Base-by-base conservation (phyloP, 1,139 yeast species). In the Saccharomyces hybrid region DNA sequence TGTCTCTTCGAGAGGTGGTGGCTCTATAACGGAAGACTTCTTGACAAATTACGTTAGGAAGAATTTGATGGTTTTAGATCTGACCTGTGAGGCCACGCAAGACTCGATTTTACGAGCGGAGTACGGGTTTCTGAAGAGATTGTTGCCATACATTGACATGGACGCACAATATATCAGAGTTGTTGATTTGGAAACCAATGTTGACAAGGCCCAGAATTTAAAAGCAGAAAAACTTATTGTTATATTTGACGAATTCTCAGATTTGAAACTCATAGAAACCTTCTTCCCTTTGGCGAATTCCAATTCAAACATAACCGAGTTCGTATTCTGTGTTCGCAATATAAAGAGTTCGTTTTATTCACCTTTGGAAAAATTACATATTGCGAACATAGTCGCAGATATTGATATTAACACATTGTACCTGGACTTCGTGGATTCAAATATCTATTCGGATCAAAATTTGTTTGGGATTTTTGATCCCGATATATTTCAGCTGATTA, bases 381-480 rank as follows among this genome's bases (percentile, higher is more conserved):
- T 13, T 16, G 25, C 44, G 25, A 38, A 38, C 26, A 20, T 38
- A 6, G 26, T 38, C 25, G 20, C 26, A 11, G 25, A 38, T 11
- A 9, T 20, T 20, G 44, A 38, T 20, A 38, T 38, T 11, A 38
- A 38, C 44, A 38, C 44, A 38, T 38, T 38, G n/a, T 38, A 38
- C 7, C 26, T 38, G 7, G 44, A 38, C 11, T 38, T 25, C n/a
- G 20, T 48, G 54, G 60, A 56, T 51, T 54, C 50, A n/a, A 41
- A 47, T 27, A 42, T 14, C 20, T 31, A 28, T 20, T 32, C 56
- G 2, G 59, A 54, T n/a, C 56, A 56, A 48, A 51, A 53, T n/a
- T 49, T 61, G 25, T 61, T 61, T 46, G 66, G 63, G 4, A 51
- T 63, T 8, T 48, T 58, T 25, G 55, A 56, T 48, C 48, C 50